A percentile compares a stretch with the other conserved stretches of the same genome.
Conservation (phyloP, 257 asterid species). For the Nicotiana benthamiana region DNA sequence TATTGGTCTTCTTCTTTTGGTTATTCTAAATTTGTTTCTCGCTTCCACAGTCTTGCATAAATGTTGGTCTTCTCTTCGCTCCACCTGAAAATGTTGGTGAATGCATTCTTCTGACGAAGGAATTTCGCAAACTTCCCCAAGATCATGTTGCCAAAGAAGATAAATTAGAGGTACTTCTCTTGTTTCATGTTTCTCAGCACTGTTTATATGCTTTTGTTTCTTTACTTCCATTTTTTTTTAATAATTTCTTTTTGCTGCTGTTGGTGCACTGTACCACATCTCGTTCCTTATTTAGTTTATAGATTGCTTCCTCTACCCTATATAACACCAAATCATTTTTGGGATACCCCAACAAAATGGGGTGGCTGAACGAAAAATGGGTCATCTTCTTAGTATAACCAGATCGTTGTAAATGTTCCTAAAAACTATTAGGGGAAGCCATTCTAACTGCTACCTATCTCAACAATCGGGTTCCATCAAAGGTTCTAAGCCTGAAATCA, state of each 20-base stretch:
- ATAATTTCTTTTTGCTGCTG: background rate
- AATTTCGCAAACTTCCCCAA: constrained; percentile 63
- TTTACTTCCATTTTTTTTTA: background rate
- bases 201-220: background rate
- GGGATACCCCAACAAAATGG: too few species aligned
- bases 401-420: too few species aligned
- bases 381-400: too few species aligned
- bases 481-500: too few species aligned
- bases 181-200: background rate
- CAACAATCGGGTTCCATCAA: too few species aligned
- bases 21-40: constrained; percentile 2
- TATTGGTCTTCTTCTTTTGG: background rate
- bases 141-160: constrained; percentile 67
- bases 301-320: background rate
- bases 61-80: constrained; percentile 74
- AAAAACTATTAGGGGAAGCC: too few species aligned
- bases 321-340: background rate
- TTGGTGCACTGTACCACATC: background rate
- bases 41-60: constrained; percentile 60
- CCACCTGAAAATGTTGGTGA: constrained; percentile 72
- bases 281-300: background rate
- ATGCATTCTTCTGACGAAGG: constrained; percentile 59
- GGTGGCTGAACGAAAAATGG: too few species aligned
- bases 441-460: too few species aligned
- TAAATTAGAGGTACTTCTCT: constrained; percentile 53